Conservation (phyloP, 2,329 filamentous ascomycete species). For the Mycosphaerelloides madeirae region DNA sequence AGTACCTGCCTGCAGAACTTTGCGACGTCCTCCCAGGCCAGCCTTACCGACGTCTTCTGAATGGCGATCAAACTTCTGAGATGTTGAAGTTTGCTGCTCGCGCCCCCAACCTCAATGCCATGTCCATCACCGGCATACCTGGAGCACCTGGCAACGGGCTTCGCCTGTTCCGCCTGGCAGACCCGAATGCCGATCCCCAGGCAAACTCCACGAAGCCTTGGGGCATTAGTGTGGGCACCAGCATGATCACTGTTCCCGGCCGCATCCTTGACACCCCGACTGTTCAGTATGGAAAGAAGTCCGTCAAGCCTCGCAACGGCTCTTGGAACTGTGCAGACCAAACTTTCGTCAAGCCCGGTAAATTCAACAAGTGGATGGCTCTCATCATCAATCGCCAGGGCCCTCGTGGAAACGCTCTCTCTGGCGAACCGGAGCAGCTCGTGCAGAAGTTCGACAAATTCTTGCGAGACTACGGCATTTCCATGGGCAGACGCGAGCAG, state of each 20-base stretch:
- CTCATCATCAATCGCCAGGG: slow-evolving; percentile 23
- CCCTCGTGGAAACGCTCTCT: slow-evolving; percentile 12
- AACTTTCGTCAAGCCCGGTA: slow-evolving; percentile 52
- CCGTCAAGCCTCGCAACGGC: slow-evolving; percentile 17
- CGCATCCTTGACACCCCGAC: slow-evolving; percentile 61
- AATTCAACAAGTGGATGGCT: slow-evolving; percentile 46
- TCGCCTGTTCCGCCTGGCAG: slow-evolving; percentile 51
- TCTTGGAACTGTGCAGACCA: slow-evolving; percentile 37
- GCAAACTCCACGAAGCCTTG: slow-evolving; percentile 43
- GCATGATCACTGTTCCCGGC: slow-evolving; percentile 66
- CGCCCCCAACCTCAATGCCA: slow-evolving; percentile 60
- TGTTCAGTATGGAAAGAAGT: slow-evolving; percentile 53
- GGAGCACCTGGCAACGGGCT: slow-evolving; percentile 47
- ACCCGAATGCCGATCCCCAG: slow-evolving; percentile 17
- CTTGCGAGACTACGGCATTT: slow-evolving; percentile 26
- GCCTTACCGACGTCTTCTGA: slow-evolving; percentile 56
- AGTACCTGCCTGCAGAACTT: slow-evolving; percentile 63
- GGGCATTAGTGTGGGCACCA: slow-evolving; percentile 56
- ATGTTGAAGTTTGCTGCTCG: slow-evolving; percentile 74
- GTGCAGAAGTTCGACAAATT: slow-evolving; percentile 14
- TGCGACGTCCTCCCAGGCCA: slow-evolving; percentile 63
- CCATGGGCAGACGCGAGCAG: slow-evolving; percentile 17
- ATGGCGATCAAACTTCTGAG: slow-evolving; percentile 54
- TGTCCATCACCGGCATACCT: slow-evolving; percentile 50
- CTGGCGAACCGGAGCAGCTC: slow-evolving; percentile 8